A percentile compares a stretch with the other conserved stretches of the same genome.
Conservation (phyloP, 305 asterid genomes). For the Fraxinus ornus region DNA sequence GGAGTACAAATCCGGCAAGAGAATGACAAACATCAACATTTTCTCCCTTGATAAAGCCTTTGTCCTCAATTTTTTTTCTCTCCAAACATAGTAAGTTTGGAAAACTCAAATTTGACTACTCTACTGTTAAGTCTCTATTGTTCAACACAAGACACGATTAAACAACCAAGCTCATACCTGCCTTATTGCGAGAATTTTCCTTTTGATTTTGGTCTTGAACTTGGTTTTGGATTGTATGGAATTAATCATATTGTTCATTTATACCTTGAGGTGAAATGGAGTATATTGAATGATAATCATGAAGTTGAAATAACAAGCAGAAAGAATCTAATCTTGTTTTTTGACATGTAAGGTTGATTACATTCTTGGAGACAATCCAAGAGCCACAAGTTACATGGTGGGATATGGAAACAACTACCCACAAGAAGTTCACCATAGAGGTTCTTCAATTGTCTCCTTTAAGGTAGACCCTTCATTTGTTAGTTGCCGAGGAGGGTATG, state of each 20-base stretch:
- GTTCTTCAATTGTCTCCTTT: constrained; percentile 82
- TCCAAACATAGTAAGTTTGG: background rate
- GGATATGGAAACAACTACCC: constrained; percentile 97
- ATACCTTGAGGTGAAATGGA: background rate
- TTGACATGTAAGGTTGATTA: constrained; percentile 65
- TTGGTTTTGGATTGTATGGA: background rate
- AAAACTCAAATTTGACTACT: background rate
- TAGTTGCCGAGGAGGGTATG: constrained; percentile 93
- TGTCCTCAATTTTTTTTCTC: background rate
- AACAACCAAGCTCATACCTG: background rate
- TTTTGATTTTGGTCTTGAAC: background rate
- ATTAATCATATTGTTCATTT: background rate
- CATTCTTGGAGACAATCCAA: constrained; percentile 95
- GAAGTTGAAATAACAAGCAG: background rate
- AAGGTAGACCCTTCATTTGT: constrained; percentile 68
- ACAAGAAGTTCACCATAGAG: constrained; percentile 91
- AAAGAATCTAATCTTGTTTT: background rate
- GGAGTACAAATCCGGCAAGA: background rate
- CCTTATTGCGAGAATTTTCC: background rate
- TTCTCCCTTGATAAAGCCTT: background rate
- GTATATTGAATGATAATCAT: background rate
- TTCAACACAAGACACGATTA: background rate
- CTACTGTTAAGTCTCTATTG: background rate
- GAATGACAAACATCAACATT: background rate
- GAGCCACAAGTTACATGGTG: constrained; percentile 98